Conservation (phyloP, 1,284 basidiomycete genomes). For the Bjerkandera adusta region DNA sequence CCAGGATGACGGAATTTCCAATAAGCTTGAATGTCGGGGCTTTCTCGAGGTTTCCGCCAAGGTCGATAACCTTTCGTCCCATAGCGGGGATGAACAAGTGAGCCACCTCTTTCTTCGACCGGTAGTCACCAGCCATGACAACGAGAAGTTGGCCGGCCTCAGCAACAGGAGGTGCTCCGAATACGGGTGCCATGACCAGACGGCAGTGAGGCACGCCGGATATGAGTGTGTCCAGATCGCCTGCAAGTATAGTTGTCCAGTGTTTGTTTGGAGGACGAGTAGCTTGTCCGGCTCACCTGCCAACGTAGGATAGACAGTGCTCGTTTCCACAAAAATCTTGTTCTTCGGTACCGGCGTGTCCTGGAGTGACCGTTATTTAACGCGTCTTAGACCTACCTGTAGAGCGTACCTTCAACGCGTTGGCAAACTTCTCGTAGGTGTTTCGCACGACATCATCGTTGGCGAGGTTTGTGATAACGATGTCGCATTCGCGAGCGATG, state of each 20-base stretch:
- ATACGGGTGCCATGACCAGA: conserved; percentile 80
- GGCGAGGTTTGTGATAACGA: conserved; percentile 78
- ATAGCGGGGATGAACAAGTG: conserved; percentile 78
- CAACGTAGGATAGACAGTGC: conserved; percentile 75
- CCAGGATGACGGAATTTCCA: conserved; percentile 70
- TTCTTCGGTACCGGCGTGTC: conserved; percentile 39
- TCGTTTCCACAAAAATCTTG: conserved; percentile 82
- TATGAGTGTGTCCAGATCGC: conserved; percentile 71
- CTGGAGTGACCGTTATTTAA: conserved; percentile 25
- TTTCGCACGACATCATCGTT: conserved; percentile 72
- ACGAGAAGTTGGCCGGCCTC: conserved; percentile 71
- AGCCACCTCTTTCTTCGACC: conserved; percentile 79
- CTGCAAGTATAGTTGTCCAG: conserved; percentile 28
- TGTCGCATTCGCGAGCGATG: conserved; percentile 67
- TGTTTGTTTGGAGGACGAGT: not conserved
- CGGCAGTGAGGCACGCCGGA: conserved; percentile 59
- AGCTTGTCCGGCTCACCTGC: conserved; percentile 45
- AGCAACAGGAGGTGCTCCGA: conserved; percentile 72
- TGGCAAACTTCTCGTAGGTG: conserved; percentile 67
- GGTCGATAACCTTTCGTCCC: conserved; percentile 72
- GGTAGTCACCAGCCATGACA: conserved; percentile 81
- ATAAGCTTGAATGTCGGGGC: conserved; percentile 82
- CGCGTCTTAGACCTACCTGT: not conserved
- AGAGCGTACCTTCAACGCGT: conserved; percentile 44
- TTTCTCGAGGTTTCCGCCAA: conserved; percentile 78